Conservation (phyloP, 2,329 filamentous ascomycete species). For the Colletotrichum godetiae region DNA sequence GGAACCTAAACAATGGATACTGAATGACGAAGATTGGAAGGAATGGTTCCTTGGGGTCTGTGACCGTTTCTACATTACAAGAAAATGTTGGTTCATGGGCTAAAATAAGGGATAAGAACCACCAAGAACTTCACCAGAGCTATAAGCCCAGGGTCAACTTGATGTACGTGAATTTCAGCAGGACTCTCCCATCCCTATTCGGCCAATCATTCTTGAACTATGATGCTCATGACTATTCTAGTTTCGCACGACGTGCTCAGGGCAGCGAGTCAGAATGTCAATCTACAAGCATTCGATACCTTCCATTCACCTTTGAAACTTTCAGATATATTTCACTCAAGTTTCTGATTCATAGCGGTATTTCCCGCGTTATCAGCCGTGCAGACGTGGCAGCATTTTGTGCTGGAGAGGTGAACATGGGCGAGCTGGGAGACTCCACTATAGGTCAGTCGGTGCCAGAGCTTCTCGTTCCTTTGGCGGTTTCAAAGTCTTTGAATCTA, state of each 20-base stretch:
- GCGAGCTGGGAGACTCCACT: background rate
- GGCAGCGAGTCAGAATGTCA: background rate
- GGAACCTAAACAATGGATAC: background rate
- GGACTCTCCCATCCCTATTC: too few relatives aligned
- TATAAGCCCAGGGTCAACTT: background rate
- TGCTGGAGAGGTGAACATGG: background rate
- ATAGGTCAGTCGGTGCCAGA: background rate
- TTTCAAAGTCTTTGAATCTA: too few relatives aligned
- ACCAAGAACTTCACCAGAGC: background rate
- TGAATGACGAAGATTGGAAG: background rate
- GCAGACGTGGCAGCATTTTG: background rate
- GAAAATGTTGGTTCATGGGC: too few relatives aligned
- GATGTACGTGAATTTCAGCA: too few relatives aligned
- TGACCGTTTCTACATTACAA: background rate
- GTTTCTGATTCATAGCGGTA: background rate
- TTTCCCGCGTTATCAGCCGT: background rate
- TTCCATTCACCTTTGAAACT: background rate
- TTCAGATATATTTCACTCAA: background rate
- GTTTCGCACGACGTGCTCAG: background rate
- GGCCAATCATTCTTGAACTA: too few relatives aligned
- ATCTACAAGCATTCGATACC: background rate
- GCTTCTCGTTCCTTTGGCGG: too few relatives aligned
- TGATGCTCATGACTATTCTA: background rate
- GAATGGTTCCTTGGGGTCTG: background rate
- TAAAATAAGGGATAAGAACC: background rate